phyloP scores from a whole-genome alignment of 2,329 filamentous ascomycete species.

The Mycosphaerella sp. region DNA sequence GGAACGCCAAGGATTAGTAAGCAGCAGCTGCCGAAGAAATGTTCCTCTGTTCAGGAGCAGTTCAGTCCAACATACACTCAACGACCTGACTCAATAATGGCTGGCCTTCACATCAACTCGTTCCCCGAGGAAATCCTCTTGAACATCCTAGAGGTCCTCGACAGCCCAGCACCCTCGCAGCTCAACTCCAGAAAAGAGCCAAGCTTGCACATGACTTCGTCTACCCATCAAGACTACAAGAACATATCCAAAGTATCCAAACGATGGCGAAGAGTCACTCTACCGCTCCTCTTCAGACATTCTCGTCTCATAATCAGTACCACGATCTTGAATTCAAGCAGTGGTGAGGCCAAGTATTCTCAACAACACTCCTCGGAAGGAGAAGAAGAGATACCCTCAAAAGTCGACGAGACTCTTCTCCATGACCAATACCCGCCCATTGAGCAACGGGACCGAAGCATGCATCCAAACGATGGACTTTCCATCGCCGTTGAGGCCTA shows the following conservation, averaged over 20 bases:
- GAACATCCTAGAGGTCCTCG: slow-evolving; percentile 53
- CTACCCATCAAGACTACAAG: slow-evolving; percentile 42
- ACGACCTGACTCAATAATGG: not conserved
- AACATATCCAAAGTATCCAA: slow-evolving; percentile 49
- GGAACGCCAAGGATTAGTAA: not conserved
- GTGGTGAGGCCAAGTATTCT: not conserved
- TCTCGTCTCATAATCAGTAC: slow-evolving; percentile 34
- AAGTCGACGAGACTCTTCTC: not conserved
- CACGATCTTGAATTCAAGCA: not conserved
- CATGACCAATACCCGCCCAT: slow-evolving; percentile 7
- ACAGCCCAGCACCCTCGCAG: slow-evolving; percentile 46
- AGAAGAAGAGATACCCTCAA: too few relatives aligned
- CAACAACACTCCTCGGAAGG: not conserved
- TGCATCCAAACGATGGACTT: not conserved
- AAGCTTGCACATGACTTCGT: slow-evolving; percentile 38
- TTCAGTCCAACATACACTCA: too few relatives aligned
- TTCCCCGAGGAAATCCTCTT: slow-evolving; percentile 59
- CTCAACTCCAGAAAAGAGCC: slow-evolving; percentile 48
- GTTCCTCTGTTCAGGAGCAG: too few relatives aligned
- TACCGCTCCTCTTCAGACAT: slow-evolving; percentile 55
- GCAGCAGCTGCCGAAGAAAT: not conserved
- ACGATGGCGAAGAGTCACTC: slow-evolving; percentile 47
- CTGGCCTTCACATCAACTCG: slow-evolving; percentile 18
- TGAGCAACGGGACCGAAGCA: slow-evolving; percentile 25
- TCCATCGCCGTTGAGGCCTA: slow-evolving; percentile 17